Percentiles rank a stretch among this genome's conserved stretches.
Conservation (phyloP, 345 rosid species). For the Euphorbia tirucalli region DNA sequence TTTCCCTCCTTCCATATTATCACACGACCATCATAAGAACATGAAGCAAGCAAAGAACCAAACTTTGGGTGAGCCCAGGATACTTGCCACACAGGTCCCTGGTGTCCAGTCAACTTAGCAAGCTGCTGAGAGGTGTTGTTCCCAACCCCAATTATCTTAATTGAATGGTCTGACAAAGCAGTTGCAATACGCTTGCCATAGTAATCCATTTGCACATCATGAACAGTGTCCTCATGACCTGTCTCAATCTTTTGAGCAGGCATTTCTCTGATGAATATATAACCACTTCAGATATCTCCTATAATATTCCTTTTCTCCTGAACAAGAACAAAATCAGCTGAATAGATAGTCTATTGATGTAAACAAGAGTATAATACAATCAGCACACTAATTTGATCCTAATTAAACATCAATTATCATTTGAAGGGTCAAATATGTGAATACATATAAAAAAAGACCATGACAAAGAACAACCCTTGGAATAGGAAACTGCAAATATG, state of each 20-base stretch:
- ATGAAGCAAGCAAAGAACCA: conserved; percentile 26
- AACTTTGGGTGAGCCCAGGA: conserved; percentile 29
- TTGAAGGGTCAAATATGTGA: too few species aligned
- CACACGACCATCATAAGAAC: conserved; percentile 26
- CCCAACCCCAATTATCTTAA: conserved; percentile 36
- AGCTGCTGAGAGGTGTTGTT: conserved; percentile 30
- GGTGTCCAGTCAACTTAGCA: conserved; percentile 25
- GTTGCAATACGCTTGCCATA: conserved; percentile 39
- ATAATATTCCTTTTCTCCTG: neutral
- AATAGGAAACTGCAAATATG: too few species aligned
- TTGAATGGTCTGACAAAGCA: conserved; percentile 30
- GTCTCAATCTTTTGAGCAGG: conserved; percentile 36
- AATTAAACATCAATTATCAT: too few species aligned
- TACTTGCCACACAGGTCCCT: conserved; percentile 28
- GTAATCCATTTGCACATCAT: conserved; percentile 41
- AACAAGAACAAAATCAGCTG: neutral
- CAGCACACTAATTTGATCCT: too few species aligned
- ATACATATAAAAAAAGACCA: too few species aligned
- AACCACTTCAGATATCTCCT: neutral
- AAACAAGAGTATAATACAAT: neutral
- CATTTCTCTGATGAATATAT: conserved; percentile 10
- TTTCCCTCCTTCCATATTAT: conserved; percentile 23
- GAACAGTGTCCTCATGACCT: conserved; percentile 39
- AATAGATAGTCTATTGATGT: neutral
- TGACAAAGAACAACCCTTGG: too few species aligned